Evolutionary conservation across 1,284 basidiomycete genomes (phyloP), one percentile per base, ranked within the genome.

Genomic region (Psilocybe mexicana): DNA sequence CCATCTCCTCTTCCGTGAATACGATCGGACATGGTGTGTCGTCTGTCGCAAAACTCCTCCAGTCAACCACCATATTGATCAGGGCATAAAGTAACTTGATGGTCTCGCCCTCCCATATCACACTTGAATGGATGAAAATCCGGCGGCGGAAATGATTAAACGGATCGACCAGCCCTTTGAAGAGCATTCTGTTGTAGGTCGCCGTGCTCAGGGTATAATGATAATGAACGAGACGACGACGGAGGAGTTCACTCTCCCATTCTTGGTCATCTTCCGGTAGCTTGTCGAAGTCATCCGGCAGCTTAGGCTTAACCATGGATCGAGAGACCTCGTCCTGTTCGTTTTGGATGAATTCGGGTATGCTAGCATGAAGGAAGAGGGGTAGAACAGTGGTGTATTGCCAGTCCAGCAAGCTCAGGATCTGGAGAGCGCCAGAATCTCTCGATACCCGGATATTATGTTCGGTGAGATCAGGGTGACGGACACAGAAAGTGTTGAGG

Each of bases 101-200:
- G 51, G 77, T 78, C 67, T 82, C 80, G 43, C 75, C 80, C 69
- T 80, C 77, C 79, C 79, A 81, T 36, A 69, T 72, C 35, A 35
- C 64, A 71, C 74, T 53, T 50, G 78, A 76, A 23, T 73, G 64
- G 57, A 58, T 0, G 72, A 78, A 81, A 54, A 82, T 73, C 64
- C 76, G 74, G 67, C 67, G 26, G 64, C 58, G 53, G 69, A 79
- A 55, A 58, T 67, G 28, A 62, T 36, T 52, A 61, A 72, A 6
- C 45, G 68, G 70, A 69, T 40, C 6, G 66, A 57, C 62, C 78
- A 66, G 1, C 72, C 74, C 0, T 33, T 66, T 65, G 76, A 59
- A 61, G 78, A 8, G 78, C 61, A 65, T 66, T 65, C 66, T 57
- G 74, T 81, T 81, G 74, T 57, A 70, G 70, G 71, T 61, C 69